Evolutionary conservation across 2,329 filamentous ascomycete genomes (phyloP).

Genomic region (Pseudogymnoascus sp.): DNA sequence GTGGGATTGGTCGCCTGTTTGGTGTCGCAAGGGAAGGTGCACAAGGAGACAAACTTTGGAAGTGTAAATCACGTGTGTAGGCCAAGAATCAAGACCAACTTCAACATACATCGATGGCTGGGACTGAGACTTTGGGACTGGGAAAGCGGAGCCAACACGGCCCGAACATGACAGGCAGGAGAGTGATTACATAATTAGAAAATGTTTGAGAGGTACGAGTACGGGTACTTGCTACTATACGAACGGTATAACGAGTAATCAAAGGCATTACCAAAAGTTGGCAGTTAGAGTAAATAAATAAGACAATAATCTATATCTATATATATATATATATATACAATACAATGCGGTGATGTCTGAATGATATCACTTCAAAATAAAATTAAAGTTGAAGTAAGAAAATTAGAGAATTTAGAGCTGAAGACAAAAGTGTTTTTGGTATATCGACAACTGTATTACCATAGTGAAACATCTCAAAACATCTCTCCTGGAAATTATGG

Average conservation of each 20-base stretch:
- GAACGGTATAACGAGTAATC: too few species aligned
- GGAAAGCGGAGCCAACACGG: background rate
- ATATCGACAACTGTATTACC: background rate
- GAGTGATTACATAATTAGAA: background rate
- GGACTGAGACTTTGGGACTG: background rate
- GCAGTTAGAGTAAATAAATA: background rate
- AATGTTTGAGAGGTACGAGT: too few species aligned
- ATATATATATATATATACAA: background rate
- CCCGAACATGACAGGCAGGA: background rate
- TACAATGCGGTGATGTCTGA: background rate
- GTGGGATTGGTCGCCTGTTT: background rate
- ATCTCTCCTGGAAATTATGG: background rate
- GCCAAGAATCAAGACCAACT: background rate
- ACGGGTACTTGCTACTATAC: too few species aligned
- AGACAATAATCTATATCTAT: background rate
- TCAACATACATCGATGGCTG: background rate
- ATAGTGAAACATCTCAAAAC: background rate
- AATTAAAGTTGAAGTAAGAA: background rate
- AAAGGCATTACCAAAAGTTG: background rate
- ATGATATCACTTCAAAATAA: background rate
- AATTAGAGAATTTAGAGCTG: background rate
- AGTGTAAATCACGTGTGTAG: background rate
- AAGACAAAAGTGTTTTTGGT: too few species aligned
- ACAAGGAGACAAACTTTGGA: slow-evolving; percentile 8
- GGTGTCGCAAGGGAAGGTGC: background rate